Percentiles rank a stretch among this genome's conserved stretches.
These are phyloP conservation scores for Phaeosphaeria sp. DNA, from an alignment of 2,329 filamentous ascomycete genomes.

Conservation along the genomic window DNA sequence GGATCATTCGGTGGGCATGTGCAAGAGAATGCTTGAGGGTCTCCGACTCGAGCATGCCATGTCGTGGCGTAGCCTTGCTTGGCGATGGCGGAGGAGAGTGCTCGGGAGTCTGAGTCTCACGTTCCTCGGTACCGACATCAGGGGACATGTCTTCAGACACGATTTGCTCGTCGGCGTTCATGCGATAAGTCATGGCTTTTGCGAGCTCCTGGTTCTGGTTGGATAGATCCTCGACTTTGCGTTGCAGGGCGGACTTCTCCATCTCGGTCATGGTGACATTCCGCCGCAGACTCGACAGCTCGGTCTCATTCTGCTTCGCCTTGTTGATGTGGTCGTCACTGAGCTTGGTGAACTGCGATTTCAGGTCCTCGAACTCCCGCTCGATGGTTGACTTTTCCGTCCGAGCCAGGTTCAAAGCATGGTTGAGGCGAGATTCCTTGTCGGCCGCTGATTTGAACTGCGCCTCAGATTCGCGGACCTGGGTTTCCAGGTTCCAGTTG, in stretches of 20 bases:
- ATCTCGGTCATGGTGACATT: conserved; percentile 79
- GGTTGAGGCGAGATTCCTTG: conserved; percentile 81
- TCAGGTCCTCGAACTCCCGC: conserved; percentile 90
- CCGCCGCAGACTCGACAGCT: conserved; percentile 82
- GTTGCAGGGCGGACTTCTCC: conserved; percentile 79
- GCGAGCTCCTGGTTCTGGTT: conserved; percentile 91
- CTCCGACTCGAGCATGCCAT: conserved; percentile 91
- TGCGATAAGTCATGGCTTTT: conserved; percentile 78
- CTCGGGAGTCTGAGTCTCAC: conserved; percentile 73
- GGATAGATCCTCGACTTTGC: conserved; percentile 86
- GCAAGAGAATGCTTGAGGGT: conserved; percentile 92
- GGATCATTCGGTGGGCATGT: conserved; percentile 95
- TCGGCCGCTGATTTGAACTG: conserved; percentile 78
- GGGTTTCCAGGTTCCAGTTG: conserved; percentile 96
- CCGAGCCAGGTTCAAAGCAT: conserved; percentile 72
- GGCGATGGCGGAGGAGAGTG: conserved; percentile 91
- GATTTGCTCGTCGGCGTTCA: conserved; percentile 66
- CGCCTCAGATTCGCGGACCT: conserved; percentile 81
- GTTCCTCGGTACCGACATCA: conserved; percentile 59
- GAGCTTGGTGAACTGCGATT: conserved; percentile 77
- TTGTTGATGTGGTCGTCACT: conserved; percentile 78
- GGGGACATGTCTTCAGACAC: conserved; percentile 64
- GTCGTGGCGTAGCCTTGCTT: conserved; percentile 87
- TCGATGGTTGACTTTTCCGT: conserved; percentile 79
- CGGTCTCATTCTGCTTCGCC: conserved; percentile 86